Percentiles rank a stretch among this genome's conserved stretches.
Conservation (phyloP, 306 rosid species). For the Medicago arabica region DNA sequence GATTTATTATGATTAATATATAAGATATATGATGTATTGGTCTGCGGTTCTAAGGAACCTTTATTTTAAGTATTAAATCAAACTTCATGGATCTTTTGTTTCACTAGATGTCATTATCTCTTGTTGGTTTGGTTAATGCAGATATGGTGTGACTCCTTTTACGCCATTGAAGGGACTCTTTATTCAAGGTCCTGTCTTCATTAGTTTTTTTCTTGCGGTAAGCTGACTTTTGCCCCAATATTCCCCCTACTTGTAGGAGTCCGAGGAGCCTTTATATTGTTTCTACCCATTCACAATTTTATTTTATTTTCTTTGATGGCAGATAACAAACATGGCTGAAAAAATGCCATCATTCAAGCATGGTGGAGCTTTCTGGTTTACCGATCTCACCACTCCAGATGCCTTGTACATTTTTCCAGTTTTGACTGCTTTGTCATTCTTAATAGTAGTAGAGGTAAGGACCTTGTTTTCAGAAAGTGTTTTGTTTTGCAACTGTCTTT, state of each 20-base stretch:
- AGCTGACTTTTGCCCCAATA: constrained; percentile 46
- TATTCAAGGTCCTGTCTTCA: constrained; percentile 77
- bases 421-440: constrained; percentile 78
- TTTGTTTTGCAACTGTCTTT: constrained; percentile 24
- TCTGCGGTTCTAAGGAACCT: constrained; percentile 26
- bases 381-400: constrained; percentile 90
- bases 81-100: constrained; percentile 34
- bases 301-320: constrained; percentile 42
- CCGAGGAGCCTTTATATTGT: constrained; percentile 34
- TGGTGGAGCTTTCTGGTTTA: constrained; percentile 93
- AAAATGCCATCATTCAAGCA: constrained; percentile 85
- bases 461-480: constrained; percentile 19
- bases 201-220: constrained; percentile 94
- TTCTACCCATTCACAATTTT: constrained; percentile 34
- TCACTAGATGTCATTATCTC: constrained; percentile 39
- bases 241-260: constrained; percentile 29
- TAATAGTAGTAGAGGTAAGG: constrained; percentile 85
- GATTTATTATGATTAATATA: constrained; percentile 9
- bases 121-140: constrained; percentile 50
- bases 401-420: constrained; percentile 68
- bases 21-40: constrained; percentile 20
- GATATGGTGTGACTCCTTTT: constrained; percentile 81
- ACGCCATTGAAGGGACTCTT: constrained; percentile 85
- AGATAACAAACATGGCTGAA: constrained; percentile 90
- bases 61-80: constrained; percentile 29